phyloP scores from a whole-genome alignment of 768 basidiomycete genomes.

The Panus rudis region DNA sequence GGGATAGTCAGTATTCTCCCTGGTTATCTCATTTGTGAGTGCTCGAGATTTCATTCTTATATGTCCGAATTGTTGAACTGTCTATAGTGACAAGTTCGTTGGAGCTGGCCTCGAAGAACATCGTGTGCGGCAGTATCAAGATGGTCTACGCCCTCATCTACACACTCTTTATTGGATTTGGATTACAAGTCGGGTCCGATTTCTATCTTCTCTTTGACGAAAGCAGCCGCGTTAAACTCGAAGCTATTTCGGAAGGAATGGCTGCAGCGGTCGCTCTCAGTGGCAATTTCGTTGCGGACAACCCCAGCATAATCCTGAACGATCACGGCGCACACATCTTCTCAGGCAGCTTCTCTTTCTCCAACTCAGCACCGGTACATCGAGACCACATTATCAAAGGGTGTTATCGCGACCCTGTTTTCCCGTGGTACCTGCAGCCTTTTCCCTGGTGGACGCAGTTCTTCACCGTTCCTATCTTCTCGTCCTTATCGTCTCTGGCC shows the following conservation, averaged over 20 bases:
- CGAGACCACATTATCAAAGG: constrained; percentile 48
- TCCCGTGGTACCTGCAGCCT: constrained; percentile 75
- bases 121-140: constrained; percentile 77
- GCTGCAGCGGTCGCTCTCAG: constrained; percentile 44
- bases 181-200: constrained; percentile 78
- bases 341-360: constrained; percentile 63
- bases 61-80: constrained; percentile 2
- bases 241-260: constrained; percentile 45
- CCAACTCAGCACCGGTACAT: constrained; percentile 40
- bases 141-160: constrained; percentile 89
- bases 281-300: constrained; percentile 64
- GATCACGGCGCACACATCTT: constrained; percentile 28
- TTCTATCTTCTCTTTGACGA: constrained; percentile 69
- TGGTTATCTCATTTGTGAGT: constrained; percentile 76
- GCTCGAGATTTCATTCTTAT: no score
- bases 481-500: constrained; percentile 61
- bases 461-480: constrained; percentile 71
- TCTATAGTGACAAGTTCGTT: constrained; percentile 68
- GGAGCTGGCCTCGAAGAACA: constrained; percentile 81
- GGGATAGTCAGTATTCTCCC: constrained; percentile 85
- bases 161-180: constrained; percentile 79
- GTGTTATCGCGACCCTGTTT: constrained; percentile 60
- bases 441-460: constrained; percentile 76
- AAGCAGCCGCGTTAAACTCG: constrained; percentile 43
- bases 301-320: constrained; percentile 33